Base-by-base conservation (phyloP, 164 flowering plant species). In the Tetracentron sinense region DNA sequence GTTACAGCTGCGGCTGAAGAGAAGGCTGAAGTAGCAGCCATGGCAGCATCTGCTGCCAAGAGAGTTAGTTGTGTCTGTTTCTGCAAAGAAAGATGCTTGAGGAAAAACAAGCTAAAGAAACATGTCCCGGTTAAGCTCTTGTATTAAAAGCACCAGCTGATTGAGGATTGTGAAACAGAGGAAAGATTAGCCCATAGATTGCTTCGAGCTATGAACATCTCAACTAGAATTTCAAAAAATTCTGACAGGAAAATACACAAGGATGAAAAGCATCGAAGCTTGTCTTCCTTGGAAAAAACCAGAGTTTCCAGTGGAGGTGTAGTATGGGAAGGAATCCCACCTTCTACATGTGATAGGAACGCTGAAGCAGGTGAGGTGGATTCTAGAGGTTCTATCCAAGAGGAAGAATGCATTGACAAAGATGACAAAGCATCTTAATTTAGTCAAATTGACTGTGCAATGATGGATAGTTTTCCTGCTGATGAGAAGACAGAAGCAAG, bases 11-110 rank as follows among this genome's bases (percentile, higher is more conserved):
- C 79, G 56, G 97, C 98, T 10, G 84, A 87, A 66, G 91, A 85
- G 75, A 93, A 90, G 72, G 97, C 96, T 54, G 83, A 78, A 12
- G 64, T 78, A 25, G 98, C 98, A 31, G 86, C 83, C 4, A 84
- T 75, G 67, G 98, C 98, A 0, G 71, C 80, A 6, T 85, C 92
- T 60, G 92, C 90, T 65, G 97, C 97, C 54, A 93, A 82, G 78
- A 31, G 94, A 84, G 38, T 64, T 90, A 71, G 86, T 85, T 60
- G 86, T 86, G 21, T 71, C 79, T 0, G 53, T 83, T 28, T 69
- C 84, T 21, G 62, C 42, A 77, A 69, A 48, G 90, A 75, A 33
- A 77, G 72, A 67, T 22, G n/a, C 31, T 47, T 50, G 61, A 82
- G 70, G 54, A 87, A 64, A 81, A 84, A 72, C 64, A 93, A 83